A percentile compares a stretch with the other conserved stretches of the same genome.
Evolutionary conservation across 2,329 filamentous ascomycete species (phyloP).

Genomic region (Trichoderma atroviride): DNA sequence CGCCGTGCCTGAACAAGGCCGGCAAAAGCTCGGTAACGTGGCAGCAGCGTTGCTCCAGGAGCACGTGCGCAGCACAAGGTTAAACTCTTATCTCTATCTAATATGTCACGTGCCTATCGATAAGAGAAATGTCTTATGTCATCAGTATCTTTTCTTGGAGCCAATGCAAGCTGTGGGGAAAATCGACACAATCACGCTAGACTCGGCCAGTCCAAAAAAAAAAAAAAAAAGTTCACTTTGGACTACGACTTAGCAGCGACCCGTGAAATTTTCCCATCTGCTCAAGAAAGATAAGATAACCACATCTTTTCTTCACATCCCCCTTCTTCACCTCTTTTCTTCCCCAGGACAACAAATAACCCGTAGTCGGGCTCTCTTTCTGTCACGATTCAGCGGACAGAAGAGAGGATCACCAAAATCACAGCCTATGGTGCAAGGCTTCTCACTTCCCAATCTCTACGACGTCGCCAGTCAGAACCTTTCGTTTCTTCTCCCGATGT

Average conservation of each 20-base stretch:
- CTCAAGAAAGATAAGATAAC: slow-evolving; percentile 21
- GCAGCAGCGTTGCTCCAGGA: background rate
- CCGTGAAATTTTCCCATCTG: slow-evolving; percentile 42
- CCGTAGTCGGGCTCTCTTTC: background rate
- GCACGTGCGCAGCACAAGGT: slow-evolving; percentile 4
- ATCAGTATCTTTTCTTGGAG: slow-evolving; percentile 23
- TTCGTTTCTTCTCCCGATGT: slow-evolving; percentile 46
- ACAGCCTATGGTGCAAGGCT: background rate
- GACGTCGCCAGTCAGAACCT: background rate
- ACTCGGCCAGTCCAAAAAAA: slow-evolving; percentile 35
- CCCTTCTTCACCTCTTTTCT: background rate
- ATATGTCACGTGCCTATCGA: slow-evolving; percentile 20
- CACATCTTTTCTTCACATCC: background rate
- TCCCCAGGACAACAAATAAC: background rate
- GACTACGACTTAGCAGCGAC: slow-evolving; percentile 31
- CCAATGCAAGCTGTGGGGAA: slow-evolving; percentile 26
- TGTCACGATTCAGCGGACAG: background rate
- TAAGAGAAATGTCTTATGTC: slow-evolving; percentile 32
- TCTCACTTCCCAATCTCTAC: background rate
- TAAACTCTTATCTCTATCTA: slow-evolving; percentile 30
- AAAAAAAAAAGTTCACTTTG: slow-evolving; percentile 43
- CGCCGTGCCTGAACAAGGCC: background rate
- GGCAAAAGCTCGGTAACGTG: background rate
- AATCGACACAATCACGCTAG: slow-evolving; percentile 9
- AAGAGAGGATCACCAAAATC: background rate